Conservation (phyloP, 179 eudicot genomes). For the Heliamphora pulchella region DNA sequence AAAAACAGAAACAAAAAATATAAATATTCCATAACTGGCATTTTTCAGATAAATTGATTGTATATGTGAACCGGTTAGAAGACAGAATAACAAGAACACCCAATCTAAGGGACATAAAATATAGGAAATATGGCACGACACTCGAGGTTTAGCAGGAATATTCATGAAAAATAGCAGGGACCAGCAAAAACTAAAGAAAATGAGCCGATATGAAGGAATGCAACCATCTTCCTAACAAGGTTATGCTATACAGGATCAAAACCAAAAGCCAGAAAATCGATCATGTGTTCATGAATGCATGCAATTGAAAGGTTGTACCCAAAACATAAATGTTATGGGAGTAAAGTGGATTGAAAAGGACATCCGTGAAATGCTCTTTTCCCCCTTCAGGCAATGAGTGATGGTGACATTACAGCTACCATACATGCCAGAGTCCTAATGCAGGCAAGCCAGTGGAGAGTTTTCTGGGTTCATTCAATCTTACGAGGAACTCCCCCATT, state of each 20-base stretch:
- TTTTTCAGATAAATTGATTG: background rate
- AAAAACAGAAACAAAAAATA: background rate
- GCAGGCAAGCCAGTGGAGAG: too few species aligned
- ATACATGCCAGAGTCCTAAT: conserved; percentile 24
- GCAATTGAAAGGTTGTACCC: background rate
- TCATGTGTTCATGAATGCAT: background rate
- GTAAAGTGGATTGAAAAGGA: conserved; percentile 11
- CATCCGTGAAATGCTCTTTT: conserved; percentile 14
- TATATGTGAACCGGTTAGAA: background rate
- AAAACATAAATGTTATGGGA: background rate
- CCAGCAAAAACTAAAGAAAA: background rate
- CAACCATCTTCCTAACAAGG: background rate
- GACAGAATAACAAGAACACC: background rate
- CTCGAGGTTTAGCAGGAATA: background rate
- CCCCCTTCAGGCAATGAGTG: conserved; percentile 21
- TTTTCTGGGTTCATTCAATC: too few species aligned
- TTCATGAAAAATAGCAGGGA: background rate
- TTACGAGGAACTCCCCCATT: conserved; percentile 20
- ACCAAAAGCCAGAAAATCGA: background rate
- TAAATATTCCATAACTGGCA: background rate
- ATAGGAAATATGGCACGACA: background rate
- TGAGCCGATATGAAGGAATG: background rate
- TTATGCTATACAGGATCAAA: background rate
- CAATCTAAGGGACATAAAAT: background rate
- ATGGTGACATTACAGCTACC: conserved; percentile 46